phyloP scores from a whole-genome alignment of 2,329 filamentous ascomycete species.

The Thyridium curvatum region DNA sequence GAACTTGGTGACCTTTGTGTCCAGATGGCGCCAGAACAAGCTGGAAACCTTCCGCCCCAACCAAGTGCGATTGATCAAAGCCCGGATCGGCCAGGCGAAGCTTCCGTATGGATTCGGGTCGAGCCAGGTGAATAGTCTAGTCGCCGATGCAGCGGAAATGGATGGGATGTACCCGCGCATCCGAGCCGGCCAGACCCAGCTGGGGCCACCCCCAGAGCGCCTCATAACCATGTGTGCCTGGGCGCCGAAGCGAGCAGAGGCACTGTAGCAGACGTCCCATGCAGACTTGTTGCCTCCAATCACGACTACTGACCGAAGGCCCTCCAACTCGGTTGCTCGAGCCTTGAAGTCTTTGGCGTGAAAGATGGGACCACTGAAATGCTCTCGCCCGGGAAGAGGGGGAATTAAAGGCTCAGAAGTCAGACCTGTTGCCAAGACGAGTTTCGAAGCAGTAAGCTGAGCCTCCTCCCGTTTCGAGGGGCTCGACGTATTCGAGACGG shows the following conservation, averaged over 20 bases:
- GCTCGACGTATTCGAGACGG: slow-evolving; percentile 20
- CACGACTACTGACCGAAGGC: slow-evolving; percentile 37
- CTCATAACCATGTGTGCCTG: slow-evolving; percentile 13
- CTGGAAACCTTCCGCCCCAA: slow-evolving; percentile 50
- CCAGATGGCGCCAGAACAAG: slow-evolving; percentile 51
- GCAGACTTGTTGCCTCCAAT: slow-evolving; percentile 60
- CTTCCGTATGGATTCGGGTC: slow-evolving; percentile 6
- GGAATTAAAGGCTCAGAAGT: slow-evolving; percentile 45
- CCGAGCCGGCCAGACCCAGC: slow-evolving; percentile 7
- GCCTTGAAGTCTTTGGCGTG: slow-evolving; percentile 40
- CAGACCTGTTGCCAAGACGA: slow-evolving; percentile 50
- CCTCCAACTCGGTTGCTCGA: slow-evolving; percentile 30
- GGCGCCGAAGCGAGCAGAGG: slow-evolving; percentile 4
- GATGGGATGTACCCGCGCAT: slow-evolving; percentile 2
- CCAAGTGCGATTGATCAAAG: slow-evolving; percentile 50
- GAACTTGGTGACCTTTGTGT: slow-evolving; percentile 44
- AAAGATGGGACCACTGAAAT: slow-evolving; percentile 40
- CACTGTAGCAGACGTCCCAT: slow-evolving; percentile 41
- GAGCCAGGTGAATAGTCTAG: slow-evolving; percentile 7
- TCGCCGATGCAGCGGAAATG: slow-evolving; percentile 5
- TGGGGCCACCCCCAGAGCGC: slow-evolving; percentile 7
- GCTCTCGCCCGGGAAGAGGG: slow-evolving; percentile 35
- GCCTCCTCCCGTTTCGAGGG: too few species aligned
- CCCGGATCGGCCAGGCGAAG: slow-evolving; percentile 25
- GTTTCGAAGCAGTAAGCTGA: slow-evolving; percentile 33